A percentile compares a stretch with the other conserved stretches of the same genome.
Conservation (phyloP, 2,329 filamentous ascomycete species). For the Cladosporium sp. region DNA sequence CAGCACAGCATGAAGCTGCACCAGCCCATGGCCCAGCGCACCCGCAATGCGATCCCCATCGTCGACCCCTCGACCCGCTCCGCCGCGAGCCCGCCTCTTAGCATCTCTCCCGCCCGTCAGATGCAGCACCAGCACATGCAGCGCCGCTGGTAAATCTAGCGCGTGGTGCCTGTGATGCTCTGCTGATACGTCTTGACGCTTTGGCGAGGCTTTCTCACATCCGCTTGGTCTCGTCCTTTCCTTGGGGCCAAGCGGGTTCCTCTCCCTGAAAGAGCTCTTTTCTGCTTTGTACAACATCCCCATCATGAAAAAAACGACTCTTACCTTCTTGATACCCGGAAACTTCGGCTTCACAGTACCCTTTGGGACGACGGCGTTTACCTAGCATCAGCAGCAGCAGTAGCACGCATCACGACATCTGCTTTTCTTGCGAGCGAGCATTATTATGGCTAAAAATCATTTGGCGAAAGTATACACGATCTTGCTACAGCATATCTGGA, state of each 20-base stretch:
- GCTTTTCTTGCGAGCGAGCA: conserved; percentile 13
- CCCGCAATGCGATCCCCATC: conserved; percentile 94
- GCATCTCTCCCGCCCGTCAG: conserved; percentile 58
- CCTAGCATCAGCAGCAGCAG: conserved; percentile 10
- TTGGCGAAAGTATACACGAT: conserved; percentile 12
- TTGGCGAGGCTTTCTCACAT: conserved; percentile 21
- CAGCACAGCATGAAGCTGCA: conserved; percentile 74
- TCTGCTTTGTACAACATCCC: conserved; percentile 8
- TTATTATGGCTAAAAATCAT: conserved; percentile 9
- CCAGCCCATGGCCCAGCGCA: conserved; percentile 82
- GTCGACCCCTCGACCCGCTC: conserved; percentile 92
- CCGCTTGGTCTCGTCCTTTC: conserved; percentile 1
- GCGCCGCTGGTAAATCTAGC: conserved; percentile 42
- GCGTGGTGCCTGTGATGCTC: conserved; percentile 14
- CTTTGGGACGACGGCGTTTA: conserved; percentile 13
- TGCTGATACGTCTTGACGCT: conserved; percentile 13
- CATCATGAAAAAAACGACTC: conserved; percentile 11
- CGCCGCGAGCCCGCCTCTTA: conserved; percentile 81
- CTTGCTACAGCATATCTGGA: conserved; percentile 14
- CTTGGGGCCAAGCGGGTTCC: not conserved
- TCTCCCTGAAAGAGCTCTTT: conserved; percentile 1
- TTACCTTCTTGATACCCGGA: conserved; percentile 13
- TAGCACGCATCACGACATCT: conserved; percentile 10
- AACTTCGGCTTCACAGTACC: conserved; percentile 13
- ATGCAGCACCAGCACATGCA: conserved; percentile 53